phyloP scores from a whole-genome alignment of 2,329 filamentous ascomycete species.

The Aspergillus tamarii region DNA sequence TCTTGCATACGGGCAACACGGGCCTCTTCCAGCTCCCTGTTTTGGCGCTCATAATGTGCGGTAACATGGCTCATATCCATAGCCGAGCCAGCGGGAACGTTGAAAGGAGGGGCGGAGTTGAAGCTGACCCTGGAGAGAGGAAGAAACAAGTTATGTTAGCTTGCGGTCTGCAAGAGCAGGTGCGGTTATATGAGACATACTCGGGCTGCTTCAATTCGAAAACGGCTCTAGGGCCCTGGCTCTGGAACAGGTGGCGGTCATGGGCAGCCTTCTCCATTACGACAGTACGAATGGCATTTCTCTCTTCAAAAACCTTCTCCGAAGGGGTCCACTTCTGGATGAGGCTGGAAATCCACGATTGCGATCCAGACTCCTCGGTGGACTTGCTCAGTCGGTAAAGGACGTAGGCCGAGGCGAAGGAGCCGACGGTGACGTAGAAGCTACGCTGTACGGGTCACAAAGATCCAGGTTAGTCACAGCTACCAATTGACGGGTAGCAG shows the following conservation, averaged over 20 bases:
- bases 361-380: constrained; percentile 39
- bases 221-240: constrained; percentile 43
- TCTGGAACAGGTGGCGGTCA: constrained; percentile 64
- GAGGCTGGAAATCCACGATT: constrained; percentile 48
- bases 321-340: constrained; percentile 60
- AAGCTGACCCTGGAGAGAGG: constrained; percentile 54
- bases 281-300: constrained; percentile 63
- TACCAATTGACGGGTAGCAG: constrained; percentile 5
- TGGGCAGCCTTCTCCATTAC: constrained; percentile 65
- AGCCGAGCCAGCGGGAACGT: constrained; percentile 64
- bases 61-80: constrained; percentile 63
- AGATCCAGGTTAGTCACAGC: constrained; percentile 22
- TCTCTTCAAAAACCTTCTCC: constrained; percentile 56
- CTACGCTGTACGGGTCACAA: constrained; percentile 42
- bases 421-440: constrained; percentile 51
- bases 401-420: constrained; percentile 45
- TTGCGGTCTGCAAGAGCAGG: not conserved
- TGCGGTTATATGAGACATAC: constrained; percentile 51
- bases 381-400: constrained; percentile 47
- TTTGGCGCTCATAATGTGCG: constrained; percentile 64
- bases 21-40: constrained; percentile 59
- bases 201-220: constrained; percentile 65
- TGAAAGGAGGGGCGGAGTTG: constrained; percentile 65
- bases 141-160: constrained; percentile 12
- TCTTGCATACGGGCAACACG: constrained; percentile 53